Evolutionary conservation across 1,139 yeast species (phyloP), one percentile per base, ranked within the genome.

Genomic region (Kodamaea plutei): DNA sequence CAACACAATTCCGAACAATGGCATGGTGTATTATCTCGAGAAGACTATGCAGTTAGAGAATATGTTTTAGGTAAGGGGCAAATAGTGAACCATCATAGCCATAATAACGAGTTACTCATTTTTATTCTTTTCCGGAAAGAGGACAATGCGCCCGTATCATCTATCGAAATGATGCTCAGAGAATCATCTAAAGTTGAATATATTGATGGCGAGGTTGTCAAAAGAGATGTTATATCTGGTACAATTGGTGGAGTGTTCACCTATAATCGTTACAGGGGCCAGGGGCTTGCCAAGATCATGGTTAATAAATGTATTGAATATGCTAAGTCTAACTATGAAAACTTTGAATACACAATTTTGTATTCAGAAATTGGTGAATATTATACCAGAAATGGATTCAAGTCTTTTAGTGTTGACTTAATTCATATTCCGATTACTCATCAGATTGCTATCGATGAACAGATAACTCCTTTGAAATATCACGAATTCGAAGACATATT

Each of bases 361-460:
- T 83, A 82, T 63, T 79, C 88, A 20, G 93, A 82, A 47, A 70
- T 84, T 23, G 89, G 87, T 5, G 78, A 76, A 35, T 82, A 73
- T 52, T 82, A 83, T 50, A 52, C 62, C 20, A 60, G 64, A 35
- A 65, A 70, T 44, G 93, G 85, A 2, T 83, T 77, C 52, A 56
- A 61, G 25, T 68, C 79, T 2, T 52, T 59, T 34, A 72, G 62
- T 23, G 73, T 76, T 7, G 76, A 63, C 5, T 64, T 47, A 43
- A 58, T 47, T 58, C 34, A 51, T 19, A 39, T 59, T 5, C 29
- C 41, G 14, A 22, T 44, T 13, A 29, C 27, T 9, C 19, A 29
- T 5, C 33, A 15, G 6, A n/a, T 16, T 5, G 21, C 32, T 8
- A 30, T 31, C 13, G 33, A 32, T 7, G 41, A 31, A 3, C 27